Conservation (phyloP, 2,329 filamentous ascomycete species). For the Tolypocladium pustulatum region DNA sequence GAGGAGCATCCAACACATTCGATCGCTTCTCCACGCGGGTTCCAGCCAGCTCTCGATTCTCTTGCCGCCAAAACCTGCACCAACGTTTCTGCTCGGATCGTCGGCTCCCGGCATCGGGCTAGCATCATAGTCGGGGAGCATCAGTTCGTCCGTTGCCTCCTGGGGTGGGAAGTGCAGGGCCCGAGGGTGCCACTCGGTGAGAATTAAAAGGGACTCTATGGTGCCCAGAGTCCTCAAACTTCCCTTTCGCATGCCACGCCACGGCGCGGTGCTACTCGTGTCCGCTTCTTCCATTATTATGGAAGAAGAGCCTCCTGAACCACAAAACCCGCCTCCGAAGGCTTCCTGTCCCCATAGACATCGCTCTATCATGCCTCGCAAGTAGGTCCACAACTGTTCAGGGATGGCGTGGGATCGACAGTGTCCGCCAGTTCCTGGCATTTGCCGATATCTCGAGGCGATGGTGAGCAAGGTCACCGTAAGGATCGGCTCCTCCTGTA, state of each 20-base stretch:
- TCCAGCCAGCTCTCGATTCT: conserved; percentile 94
- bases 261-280: conserved; percentile 57
- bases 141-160: conserved; percentile 59
- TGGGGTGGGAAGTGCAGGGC: conserved; percentile 88
- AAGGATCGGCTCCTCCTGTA: conserved; percentile 87
- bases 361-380: conserved; percentile 89
- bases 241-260: conserved; percentile 61
- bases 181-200: conserved; percentile 95
- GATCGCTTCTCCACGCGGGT: conserved; percentile 86
- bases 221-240: conserved; percentile 85
- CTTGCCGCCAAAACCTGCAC: conserved; percentile 62
- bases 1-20: conserved; percentile 96
- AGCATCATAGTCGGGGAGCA: conserved; percentile 49
- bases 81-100: conserved; percentile 19
- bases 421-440: conserved; percentile 68
- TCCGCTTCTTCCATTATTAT: conserved; percentile 40
- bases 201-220: conserved; percentile 83
- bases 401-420: conserved; percentile 88
- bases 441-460: conserved; percentile 73
- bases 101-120: conserved; percentile 28
- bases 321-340: conserved; percentile 80
- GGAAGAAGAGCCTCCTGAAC: conserved; percentile 44
- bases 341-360: conserved; percentile 95
- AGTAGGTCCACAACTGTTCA: conserved; percentile 88
- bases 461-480: conserved; percentile 87